Evolutionary conservation across 257 asterid species (phyloP).

Genomic region (Solanum chiquidenum): DNA sequence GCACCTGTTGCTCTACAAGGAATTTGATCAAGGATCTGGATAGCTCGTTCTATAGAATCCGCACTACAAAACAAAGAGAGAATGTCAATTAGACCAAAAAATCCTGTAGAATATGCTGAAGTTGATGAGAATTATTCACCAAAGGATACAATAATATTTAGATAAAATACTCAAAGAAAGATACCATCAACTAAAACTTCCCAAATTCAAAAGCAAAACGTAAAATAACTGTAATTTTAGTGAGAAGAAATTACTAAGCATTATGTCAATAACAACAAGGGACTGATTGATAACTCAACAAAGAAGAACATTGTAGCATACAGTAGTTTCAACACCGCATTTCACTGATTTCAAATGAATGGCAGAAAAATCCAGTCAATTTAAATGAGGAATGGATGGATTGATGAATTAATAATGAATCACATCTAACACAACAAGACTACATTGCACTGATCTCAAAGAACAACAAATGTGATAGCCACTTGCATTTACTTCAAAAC

Average conservation of each 20-base stretch:
- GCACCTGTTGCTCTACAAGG: constrained; percentile 99
- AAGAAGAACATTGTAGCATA: neutral
- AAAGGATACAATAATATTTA: neutral
- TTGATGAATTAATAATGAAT: neutral
- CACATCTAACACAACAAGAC: neutral
- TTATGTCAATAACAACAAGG: neutral
- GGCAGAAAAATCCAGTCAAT: neutral
- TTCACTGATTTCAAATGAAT: neutral
- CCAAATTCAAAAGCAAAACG: neutral
- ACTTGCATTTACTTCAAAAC: neutral
- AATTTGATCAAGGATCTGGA: constrained; percentile 81
- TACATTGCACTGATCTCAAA: neutral
- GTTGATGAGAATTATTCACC: neutral
- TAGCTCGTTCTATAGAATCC: constrained; percentile 79
- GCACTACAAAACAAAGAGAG: constrained; percentile 38
- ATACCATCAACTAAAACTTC: neutral
- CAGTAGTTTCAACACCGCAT: neutral
- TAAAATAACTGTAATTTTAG: neutral
- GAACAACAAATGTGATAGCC: neutral
- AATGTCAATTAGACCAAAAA: neutral
- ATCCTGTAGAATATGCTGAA: neutral
- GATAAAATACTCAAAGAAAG: neutral
- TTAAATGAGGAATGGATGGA: neutral
- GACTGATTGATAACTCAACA: neutral
- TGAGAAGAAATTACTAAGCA: neutral